Percentiles rank a stretch among this genome's conserved stretches.
Evolutionary conservation across 352 stramenopile genomes (phyloP).

Genomic region (Paralagenidium karlingii): DNA sequence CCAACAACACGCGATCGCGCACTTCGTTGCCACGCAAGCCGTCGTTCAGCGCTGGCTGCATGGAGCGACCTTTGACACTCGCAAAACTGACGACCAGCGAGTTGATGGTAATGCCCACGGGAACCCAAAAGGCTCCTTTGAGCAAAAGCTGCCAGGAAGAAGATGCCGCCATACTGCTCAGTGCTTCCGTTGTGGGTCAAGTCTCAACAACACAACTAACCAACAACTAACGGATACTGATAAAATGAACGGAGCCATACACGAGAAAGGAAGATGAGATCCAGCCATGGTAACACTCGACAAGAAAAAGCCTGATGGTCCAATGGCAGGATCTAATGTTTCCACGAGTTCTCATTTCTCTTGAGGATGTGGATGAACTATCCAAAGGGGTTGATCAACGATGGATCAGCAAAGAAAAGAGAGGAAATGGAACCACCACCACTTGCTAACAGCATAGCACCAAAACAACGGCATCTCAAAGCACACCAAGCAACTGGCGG

Average conservation of each 20-base stretch:
- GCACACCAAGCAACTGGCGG: too few species aligned
- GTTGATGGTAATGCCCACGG: constrained; percentile 70
- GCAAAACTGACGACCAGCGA: constrained; percentile 49
- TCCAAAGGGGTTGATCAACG: too few species aligned
- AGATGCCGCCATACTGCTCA: not conserved
- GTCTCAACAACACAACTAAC: constrained; percentile 13
- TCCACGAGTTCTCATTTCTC: too few species aligned
- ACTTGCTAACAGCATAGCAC: too few species aligned
- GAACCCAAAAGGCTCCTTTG: constrained; percentile 64
- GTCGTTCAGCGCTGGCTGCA: constrained; percentile 73
- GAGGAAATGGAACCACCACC: too few species aligned
- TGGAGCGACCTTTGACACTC: constrained; percentile 67
- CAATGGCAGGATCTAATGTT: too few species aligned
- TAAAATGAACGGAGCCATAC: not conserved
- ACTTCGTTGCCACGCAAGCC: constrained; percentile 46
- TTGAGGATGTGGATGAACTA: too few species aligned
- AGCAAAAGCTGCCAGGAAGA: constrained; percentile 51
- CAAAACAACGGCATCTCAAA: too few species aligned
- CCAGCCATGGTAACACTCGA: too few species aligned
- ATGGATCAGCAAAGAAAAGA: too few species aligned
- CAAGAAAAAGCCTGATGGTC: not conserved
- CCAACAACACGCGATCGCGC: constrained; percentile 69
- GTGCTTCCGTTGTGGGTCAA: constrained; percentile 2
- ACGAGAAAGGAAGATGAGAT: not conserved
- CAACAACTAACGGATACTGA: not conserved